phyloP scores from a whole-genome alignment of 2,329 filamentous ascomycete genomes.

The Neurospora sp. region DNA sequence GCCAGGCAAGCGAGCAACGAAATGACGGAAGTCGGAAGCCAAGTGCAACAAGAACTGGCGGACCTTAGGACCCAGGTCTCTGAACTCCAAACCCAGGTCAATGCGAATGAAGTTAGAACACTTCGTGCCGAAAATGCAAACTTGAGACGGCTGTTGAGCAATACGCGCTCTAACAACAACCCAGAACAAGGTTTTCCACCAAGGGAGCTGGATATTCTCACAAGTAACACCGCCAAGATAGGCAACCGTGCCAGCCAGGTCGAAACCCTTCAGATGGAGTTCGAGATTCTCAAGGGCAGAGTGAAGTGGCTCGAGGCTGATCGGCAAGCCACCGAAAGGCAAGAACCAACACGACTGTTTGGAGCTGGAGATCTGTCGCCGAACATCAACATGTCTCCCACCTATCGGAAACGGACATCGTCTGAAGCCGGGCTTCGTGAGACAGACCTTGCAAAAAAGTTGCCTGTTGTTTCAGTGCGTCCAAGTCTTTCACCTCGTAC shows the following conservation, averaged over 20 bases:
- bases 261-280: slow-evolving; percentile 32
- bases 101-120: slow-evolving; percentile 21
- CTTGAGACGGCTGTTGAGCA: slow-evolving; percentile 11
- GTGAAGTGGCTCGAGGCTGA: slow-evolving; percentile 25
- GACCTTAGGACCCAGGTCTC: slow-evolving; percentile 14
- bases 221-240: slow-evolving; percentile 28
- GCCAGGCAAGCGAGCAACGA: background rate
- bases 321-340: background rate
- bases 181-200: slow-evolving; percentile 15
- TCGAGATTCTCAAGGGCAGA: slow-evolving; percentile 28
- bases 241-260: slow-evolving; percentile 28
- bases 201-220: slow-evolving; percentile 30
- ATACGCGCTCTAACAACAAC: slow-evolving; percentile 17
- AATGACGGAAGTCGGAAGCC: no score
- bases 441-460: background rate
- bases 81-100: background rate
- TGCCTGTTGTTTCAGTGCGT: background rate
- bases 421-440: background rate
- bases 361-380: no score
- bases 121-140: slow-evolving; percentile 24
- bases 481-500: background rate
- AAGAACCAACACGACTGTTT: no score
- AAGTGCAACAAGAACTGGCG: slow-evolving; percentile 12
- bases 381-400: background rate
- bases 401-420: slow-evolving; percentile 5